Conservation (phyloP, 768 basidiomycete species). For the Russula olivacea region DNA sequence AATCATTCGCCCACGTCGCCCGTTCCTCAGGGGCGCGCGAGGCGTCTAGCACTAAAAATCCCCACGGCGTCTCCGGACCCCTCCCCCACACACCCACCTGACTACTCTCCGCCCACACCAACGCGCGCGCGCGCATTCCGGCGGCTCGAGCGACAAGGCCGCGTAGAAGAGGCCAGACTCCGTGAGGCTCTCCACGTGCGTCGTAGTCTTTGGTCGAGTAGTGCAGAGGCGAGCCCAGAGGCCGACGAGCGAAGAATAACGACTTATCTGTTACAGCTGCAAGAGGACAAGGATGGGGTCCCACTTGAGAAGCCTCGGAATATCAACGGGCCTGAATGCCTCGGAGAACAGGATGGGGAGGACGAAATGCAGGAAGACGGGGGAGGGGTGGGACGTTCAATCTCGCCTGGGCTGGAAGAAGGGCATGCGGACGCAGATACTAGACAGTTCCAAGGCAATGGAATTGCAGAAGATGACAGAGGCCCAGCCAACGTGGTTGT, state of each 20-base stretch:
- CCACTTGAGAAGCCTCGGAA: neutral
- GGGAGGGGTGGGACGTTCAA: neutral
- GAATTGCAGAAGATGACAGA: neutral
- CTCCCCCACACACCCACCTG: neutral
- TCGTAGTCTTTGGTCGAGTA: neutral
- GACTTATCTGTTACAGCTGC: constrained; percentile 5
- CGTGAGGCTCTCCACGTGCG: constrained; percentile 13
- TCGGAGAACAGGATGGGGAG: neutral
- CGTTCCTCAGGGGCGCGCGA: neutral
- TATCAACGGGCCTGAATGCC: neutral
- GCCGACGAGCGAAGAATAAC: neutral
- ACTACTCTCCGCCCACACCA: constrained; percentile 27
- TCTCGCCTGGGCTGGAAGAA: neutral
- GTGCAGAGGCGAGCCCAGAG: constrained; percentile 2
- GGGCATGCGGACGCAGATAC: neutral
- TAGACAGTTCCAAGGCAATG: neutral
- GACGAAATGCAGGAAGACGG: neutral
- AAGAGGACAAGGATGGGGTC: neutral
- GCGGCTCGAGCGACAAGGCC: constrained; percentile 14
- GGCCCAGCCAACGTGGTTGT: neutral
- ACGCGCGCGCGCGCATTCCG: constrained; percentile 26
- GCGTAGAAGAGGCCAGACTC: constrained; percentile 19
- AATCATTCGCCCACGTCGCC: neutral
- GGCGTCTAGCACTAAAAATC: constrained; percentile 5
- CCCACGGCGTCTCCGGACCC: constrained; percentile 15